phyloP scores from a whole-genome alignment of 2,329 filamentous ascomycete genomes.

The Tolypocladium tropicale region DNA sequence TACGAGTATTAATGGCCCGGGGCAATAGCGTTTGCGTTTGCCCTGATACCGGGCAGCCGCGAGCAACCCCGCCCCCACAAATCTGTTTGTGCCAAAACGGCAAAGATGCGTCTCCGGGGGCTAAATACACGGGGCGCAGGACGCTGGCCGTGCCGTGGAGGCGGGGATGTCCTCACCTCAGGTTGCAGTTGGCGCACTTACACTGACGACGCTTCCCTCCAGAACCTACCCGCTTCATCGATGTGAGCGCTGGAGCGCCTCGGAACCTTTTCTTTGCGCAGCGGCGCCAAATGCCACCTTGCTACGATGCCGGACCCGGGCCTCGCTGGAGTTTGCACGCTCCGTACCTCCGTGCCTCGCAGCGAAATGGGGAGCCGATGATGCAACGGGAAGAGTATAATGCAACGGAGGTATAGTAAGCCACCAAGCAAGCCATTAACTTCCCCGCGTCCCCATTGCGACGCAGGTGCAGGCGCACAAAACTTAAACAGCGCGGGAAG shows the following conservation, averaged over 20 bases:
- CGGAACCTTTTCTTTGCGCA: not conserved
- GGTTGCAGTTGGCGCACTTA: not conserved
- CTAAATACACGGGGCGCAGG: not conserved
- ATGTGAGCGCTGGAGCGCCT: not conserved
- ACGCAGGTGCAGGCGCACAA: not conserved
- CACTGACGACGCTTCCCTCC: not conserved
- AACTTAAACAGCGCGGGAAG: not conserved
- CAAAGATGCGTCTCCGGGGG: not conserved
- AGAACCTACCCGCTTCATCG: not conserved
- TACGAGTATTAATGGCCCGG: no score
- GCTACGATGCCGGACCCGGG: not conserved
- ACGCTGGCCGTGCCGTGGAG: not conserved
- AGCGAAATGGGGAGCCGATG: not conserved
- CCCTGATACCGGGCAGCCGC: no score
- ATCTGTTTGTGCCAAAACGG: not conserved
- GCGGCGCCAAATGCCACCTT: not conserved
- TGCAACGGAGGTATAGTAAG: not conserved
- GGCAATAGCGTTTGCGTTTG: no score
- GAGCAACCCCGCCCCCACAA: not conserved
- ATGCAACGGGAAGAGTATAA: not conserved
- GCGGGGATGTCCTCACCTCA: not conserved
- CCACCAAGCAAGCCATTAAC: not conserved
- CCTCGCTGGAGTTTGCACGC: not conserved
- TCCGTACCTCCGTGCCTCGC: not conserved
- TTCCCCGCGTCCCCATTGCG: not conserved